Base-by-base conservation (phyloP, 2,329 filamentous ascomycete genomes). In the Fusarium pseudograminearum region DNA sequence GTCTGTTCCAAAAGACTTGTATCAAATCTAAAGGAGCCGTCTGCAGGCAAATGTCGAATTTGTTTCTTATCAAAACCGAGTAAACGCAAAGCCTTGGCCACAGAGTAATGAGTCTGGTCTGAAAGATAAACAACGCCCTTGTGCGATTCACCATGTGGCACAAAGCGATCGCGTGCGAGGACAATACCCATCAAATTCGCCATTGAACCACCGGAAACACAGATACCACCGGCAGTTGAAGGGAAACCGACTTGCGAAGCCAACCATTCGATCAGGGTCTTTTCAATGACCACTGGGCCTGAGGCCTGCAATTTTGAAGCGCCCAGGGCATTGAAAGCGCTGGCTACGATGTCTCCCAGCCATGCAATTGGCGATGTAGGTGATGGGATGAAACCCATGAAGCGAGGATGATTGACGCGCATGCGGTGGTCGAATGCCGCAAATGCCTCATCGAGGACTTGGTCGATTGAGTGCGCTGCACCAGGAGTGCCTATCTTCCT, bases 131-230 rank as follows among this genome's bases (percentile, higher is more conserved):
- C 65, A 5, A 61, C 8, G 0, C 46, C 65, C 7, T 52, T 52
- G 1, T 45, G 22, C 0, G 41, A 46, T n/a, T 74, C 24, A 4
- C 66, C 63, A 4, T 20, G 63, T 10, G 61, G 60, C 3, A 76
- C 52, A 26, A 51, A 57, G 0, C 55, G 57, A 44, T 76, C 72
- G 0, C 73, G 65, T 2, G 74, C 70, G 3, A 73, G 42, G 4
- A 73, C 59, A 18, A 76, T 65, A 1, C 63, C 74, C 56, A 71
- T 69, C 33, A 76, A 20, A 41, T 76, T 76, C 22, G 70, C 74
- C 61, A 76, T 73, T n/a, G 71, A 72, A 7, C 72, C 74, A 4
- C 73, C 74, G 2, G 73, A 76, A 10, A 76, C 72, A 28, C 61
- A 74, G 14, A 74, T 48, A 1, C 74, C 70, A 1, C 73, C 73